These are phyloP conservation scores for Colletotrichum sp. DNA, from an alignment of 2,329 filamentous ascomycete genomes.

Conservation along the genomic window DNA sequence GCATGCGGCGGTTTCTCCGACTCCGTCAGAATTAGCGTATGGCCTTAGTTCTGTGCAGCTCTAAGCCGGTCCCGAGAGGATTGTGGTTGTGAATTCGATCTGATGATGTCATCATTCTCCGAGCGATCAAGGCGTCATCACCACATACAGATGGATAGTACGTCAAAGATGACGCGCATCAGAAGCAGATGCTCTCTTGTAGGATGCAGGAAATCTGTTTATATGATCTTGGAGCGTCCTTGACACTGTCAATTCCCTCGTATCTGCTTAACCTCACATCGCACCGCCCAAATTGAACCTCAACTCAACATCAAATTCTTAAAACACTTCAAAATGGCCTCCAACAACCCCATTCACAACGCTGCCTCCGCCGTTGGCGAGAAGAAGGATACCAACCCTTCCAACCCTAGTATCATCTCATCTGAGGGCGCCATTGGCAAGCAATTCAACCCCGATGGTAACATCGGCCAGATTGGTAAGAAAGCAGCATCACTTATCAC, in stretches of 20 bases:
- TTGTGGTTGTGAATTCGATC: not conserved
- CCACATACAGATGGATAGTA: not conserved
- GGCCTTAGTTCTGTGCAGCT: not conserved
- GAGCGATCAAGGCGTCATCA: conserved; percentile 1
- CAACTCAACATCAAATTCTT: not conserved
- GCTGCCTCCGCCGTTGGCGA: not conserved
- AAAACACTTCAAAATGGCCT: not conserved
- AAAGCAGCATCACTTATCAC: rapidly evolving
- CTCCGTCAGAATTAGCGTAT: not conserved
- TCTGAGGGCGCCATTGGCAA: conserved; percentile 13
- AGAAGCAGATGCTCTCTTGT: not conserved
- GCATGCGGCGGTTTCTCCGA: not conserved
- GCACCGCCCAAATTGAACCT: not conserved
- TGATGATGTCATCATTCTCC: conserved; percentile 7
- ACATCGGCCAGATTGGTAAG: conserved; percentile 14
- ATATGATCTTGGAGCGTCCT: not conserved
- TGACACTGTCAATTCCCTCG: no score
- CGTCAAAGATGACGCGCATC: conserved; percentile 9
- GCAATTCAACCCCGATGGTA: conserved; percentile 17
- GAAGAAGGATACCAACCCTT: conserved; percentile 6
- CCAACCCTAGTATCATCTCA: conserved; percentile 13
- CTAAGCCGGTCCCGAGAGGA: not conserved
- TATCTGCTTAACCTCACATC: no score
- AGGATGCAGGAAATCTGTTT: not conserved
- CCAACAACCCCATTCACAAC: conserved; percentile 2